A percentile compares a stretch with the other conserved stretches of the same genome.
Evolutionary conservation across 352 stramenopile genomes (phyloP).

Genomic region (Phytopythium mirpurense): DNA sequence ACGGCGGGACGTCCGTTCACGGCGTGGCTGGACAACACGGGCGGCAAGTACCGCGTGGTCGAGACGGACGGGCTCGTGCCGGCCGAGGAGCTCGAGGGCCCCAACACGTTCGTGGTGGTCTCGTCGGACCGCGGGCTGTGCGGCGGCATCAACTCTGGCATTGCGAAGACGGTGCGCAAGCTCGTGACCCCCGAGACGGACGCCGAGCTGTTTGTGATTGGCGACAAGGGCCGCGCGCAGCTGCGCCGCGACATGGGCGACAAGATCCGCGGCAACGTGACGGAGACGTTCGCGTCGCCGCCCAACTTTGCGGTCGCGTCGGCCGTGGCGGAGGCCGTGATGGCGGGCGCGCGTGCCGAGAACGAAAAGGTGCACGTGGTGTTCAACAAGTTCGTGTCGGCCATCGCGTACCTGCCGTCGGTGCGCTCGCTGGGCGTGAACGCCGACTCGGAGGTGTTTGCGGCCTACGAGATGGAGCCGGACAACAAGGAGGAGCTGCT

Average conservation of each 20-base stretch:
- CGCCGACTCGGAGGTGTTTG: constrained; percentile 58
- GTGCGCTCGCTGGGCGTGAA: constrained; percentile 75
- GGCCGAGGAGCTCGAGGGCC: constrained; percentile 73
- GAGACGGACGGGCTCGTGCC: constrained; percentile 87
- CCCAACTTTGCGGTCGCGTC: constrained; percentile 92
- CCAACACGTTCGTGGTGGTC: constrained; percentile 94
- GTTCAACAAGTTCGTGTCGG: constrained; percentile 97
- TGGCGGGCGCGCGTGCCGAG: constrained; percentile 65
- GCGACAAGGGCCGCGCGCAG: constrained; percentile 95
- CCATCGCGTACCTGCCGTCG: constrained; percentile 93
- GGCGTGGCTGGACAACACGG: constrained; percentile 79
- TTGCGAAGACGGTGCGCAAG: constrained; percentile 88
- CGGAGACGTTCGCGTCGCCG: constrained; percentile 69
- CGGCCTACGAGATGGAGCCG: constrained; percentile 97
- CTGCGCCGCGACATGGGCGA: constrained; percentile 80
- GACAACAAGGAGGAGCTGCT: constrained; percentile 97
- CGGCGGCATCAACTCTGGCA: constrained; percentile 97
- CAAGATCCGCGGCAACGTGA: constrained; percentile 71
- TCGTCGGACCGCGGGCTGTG: constrained; percentile 98
- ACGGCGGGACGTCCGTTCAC: constrained; percentile 80
- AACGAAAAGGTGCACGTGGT: constrained; percentile 94
- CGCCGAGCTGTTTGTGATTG: constrained; percentile 92
- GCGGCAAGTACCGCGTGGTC: constrained; percentile 66
- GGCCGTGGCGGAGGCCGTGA: constrained; percentile 87
- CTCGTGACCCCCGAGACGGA: constrained; percentile 68